These are phyloP conservation scores for Adansonia digitata DNA, from an alignment of 345 rosid species.

Conservation along the genomic window DNA sequence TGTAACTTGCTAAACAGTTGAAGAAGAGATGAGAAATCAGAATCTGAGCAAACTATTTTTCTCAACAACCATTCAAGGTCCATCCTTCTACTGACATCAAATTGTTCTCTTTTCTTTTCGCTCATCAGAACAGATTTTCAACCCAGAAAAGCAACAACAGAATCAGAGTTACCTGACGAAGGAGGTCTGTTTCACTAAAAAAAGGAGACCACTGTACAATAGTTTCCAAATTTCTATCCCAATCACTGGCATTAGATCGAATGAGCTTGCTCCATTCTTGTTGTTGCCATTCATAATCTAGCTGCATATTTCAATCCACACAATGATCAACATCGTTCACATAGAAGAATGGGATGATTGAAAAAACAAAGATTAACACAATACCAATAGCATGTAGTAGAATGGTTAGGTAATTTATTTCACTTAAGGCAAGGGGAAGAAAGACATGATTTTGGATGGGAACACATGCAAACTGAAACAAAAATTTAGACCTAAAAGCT, in stretches of 20 bases:
- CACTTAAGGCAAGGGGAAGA: not conserved
- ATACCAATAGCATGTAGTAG: not conserved
- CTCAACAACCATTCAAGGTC: not conserved
- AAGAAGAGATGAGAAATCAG: not conserved
- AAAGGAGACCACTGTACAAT: conserved; percentile 87
- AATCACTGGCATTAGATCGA: conserved; percentile 51
- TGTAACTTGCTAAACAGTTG: too few species aligned
- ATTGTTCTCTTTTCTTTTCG: not conserved
- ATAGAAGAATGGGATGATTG: not conserved
- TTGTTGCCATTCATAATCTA: conserved; percentile 62
- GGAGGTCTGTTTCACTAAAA: conserved; percentile 67
- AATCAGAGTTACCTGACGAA: conserved; percentile 55
- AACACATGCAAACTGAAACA: not conserved
- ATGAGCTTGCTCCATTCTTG: conserved; percentile 51
- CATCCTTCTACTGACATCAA: not conserved
- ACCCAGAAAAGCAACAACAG: not conserved
- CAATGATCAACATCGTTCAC: not conserved
- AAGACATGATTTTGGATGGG: not conserved
- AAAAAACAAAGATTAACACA: not conserved
- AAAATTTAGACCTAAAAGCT: not conserved
- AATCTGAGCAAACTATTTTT: conserved; percentile 3
- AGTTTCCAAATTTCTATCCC: conserved; percentile 64
- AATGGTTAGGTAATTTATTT: not conserved
- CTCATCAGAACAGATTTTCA: not conserved
- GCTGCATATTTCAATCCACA: conserved; percentile 41